Percentiles rank a stretch among this genome's conserved stretches.
Evolutionary conservation across 2,329 filamentous ascomycete genomes (phyloP).

Genomic region (Chaetoscypha palmicola): DNA sequence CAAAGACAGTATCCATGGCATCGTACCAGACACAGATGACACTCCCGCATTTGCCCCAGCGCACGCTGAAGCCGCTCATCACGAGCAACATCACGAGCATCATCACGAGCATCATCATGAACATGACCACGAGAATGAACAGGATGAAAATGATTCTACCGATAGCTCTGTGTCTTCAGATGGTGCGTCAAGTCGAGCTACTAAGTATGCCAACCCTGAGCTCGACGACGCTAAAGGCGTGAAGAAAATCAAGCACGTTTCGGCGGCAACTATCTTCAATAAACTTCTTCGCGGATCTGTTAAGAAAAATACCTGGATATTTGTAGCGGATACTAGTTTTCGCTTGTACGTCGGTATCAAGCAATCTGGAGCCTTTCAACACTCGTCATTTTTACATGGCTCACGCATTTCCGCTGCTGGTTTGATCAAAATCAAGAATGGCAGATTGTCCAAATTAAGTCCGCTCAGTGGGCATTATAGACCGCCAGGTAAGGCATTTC

Average conservation of each 20-base stretch:
- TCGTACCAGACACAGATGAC: slow-evolving; percentile 55
- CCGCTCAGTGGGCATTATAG: slow-evolving; percentile 76
- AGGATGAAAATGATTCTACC: slow-evolving; percentile 10
- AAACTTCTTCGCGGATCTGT: slow-evolving; percentile 71
- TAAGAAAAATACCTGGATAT: slow-evolving; percentile 89
- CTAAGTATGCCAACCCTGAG: slow-evolving; percentile 58
- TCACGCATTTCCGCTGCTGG: slow-evolving; percentile 76
- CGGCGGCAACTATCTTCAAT: slow-evolving; percentile 67
- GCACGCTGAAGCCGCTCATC: slow-evolving; percentile 21
- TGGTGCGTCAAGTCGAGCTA: slow-evolving; percentile 49
- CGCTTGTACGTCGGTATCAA: slow-evolving; percentile 88
- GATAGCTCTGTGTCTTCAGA: slow-evolving; percentile 25
- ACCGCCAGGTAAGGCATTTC: slow-evolving; percentile 51
- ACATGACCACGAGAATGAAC: too few relatives aligned
- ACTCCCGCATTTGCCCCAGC: slow-evolving; percentile 43
- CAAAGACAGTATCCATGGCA: slow-evolving; percentile 72
- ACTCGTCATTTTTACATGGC: slow-evolving; percentile 82
- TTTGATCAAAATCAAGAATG: slow-evolving; percentile 76
- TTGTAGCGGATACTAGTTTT: slow-evolving; percentile 80
- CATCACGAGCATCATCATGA: slow-evolving; percentile 10
- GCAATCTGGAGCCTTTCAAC: slow-evolving; percentile 79
- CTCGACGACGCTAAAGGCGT: slow-evolving; percentile 54
- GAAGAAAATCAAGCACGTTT: slow-evolving; percentile 59
- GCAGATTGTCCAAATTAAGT: slow-evolving; percentile 65
- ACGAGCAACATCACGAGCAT: too few relatives aligned